Evolutionary conservation across 345 rosid species (phyloP), one percentile per base, ranked within the genome.

Genomic region (Rhizophora apiculata): DNA sequence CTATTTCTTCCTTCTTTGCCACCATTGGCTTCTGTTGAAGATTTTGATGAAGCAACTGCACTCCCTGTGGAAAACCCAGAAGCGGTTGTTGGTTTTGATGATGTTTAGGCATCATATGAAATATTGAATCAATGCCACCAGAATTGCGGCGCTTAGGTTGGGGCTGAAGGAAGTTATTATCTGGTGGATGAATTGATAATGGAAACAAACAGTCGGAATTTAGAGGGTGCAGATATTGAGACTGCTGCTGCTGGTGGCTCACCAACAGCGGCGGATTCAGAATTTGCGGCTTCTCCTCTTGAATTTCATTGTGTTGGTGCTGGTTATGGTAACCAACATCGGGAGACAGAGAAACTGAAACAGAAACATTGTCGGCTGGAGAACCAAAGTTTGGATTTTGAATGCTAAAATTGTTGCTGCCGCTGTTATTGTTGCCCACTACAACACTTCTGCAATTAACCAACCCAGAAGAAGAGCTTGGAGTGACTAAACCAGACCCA

Each of bases 61-160:
- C 60, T 56, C 82, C 81, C 21, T 73, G 84, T 43, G 78, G 74
- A 74, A 72, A 75, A 19, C 77, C 82, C 74, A 72, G 39, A 62
- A 70, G 73, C 62, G 70, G 79, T 4, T 63, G 83, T 27, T 76
- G 77, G 60, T 72, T 63, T 5, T 68, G 70, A 59, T 78, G 81
- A 21, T 60, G 81, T 55, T 80, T 82, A 5, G 77, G 43, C 16
- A 66, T 34, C 37, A 63, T 69, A 26, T 66, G 80, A 67, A 74
- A 67, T 19, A 80, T 51, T 46, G 79, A 66, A 55, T 72, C 85
- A 4, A 74, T 37, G 63, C 72, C 71, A 34, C 85, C 78, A 3
- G 83, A 49, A 70, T 78, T 78, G 54, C 77, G 83, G 56, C 86
- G 76, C 76, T 84, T 84, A 4, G 74, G 76, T 56, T 81, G 83